Evolutionary conservation across 129 eudicot genomes (phyloP).

Genomic region (Calendula officinalis): DNA sequence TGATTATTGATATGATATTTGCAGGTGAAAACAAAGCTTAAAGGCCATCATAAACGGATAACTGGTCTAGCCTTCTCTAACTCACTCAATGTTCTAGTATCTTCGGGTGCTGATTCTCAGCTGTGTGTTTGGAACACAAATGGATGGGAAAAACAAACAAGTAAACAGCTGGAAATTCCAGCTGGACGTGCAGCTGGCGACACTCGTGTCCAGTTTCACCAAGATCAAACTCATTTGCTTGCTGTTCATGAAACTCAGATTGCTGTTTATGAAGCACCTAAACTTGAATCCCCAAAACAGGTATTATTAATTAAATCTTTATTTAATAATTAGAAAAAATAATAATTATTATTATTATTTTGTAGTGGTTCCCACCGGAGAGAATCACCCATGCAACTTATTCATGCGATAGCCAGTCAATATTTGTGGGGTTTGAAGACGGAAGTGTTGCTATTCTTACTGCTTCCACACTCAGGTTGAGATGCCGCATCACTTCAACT

Average conservation of each 20-base stretch:
- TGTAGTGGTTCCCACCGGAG: constrained; percentile 78
- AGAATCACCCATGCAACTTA: constrained; percentile 85
- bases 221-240: constrained; percentile 43
- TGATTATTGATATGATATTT: constrained; percentile 9
- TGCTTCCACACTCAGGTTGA: constrained; percentile 63
- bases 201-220: constrained; percentile 43
- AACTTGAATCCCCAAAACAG: constrained; percentile 45
- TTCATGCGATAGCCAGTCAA: constrained; percentile 81
- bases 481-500: constrained; percentile 64
- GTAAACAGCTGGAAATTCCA: constrained; percentile 37
- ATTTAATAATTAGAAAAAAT: not conserved
- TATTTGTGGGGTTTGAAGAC: constrained; percentile 69
- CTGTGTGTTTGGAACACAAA: constrained; percentile 45
- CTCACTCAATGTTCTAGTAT: constrained; percentile 69
- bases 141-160: constrained; percentile 50
- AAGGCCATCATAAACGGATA: constrained; percentile 79
- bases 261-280: constrained; percentile 52
- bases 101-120: constrained; percentile 95
- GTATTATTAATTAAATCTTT: constrained; percentile 28
- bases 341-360: too few relatives aligned
- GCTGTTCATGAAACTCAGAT: constrained; percentile 56
- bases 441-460: constrained; percentile 84
- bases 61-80: constrained; percentile 84
- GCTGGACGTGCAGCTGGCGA: constrained; percentile 32
- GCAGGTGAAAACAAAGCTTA: constrained; percentile 72